Percentiles rank a stretch among this genome's conserved stretches.
Conservation (phyloP, 2,329 filamentous ascomycete genomes). For the Lithohypha guttulata region DNA sequence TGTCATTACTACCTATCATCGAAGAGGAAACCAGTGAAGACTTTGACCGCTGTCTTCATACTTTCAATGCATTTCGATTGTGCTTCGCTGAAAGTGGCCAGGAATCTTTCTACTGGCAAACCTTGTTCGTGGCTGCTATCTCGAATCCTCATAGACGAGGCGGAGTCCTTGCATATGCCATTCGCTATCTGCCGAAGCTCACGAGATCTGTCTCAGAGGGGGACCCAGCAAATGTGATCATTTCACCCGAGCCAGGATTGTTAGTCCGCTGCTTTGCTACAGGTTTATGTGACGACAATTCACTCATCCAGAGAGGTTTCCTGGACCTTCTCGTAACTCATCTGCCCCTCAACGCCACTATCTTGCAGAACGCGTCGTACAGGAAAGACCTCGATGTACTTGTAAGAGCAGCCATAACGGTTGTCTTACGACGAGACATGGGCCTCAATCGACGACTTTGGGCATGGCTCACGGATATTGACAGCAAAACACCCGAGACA, state of each 20-base stretch:
- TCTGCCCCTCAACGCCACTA: slow-evolving; percentile 69
- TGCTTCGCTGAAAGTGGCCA: slow-evolving; percentile 52
- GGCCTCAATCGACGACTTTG: slow-evolving; percentile 89
- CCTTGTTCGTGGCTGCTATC: slow-evolving; percentile 85
- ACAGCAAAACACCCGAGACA: slow-evolving; percentile 26
- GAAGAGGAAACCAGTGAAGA: slow-evolving; percentile 97
- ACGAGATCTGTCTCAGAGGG: slow-evolving; percentile 30
- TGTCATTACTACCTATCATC: slow-evolving; percentile 79
- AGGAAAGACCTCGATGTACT: slow-evolving; percentile 68
- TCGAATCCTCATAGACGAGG: slow-evolving; percentile 76
- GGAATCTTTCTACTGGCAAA: slow-evolving; percentile 96
- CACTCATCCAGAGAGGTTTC: slow-evolving; percentile 88
- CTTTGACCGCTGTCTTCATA: slow-evolving; percentile 73
- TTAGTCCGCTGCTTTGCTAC: slow-evolving; percentile 85
- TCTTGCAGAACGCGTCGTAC: slow-evolving; percentile 66
- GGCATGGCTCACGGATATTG: slow-evolving; percentile 88
- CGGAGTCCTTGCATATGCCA: slow-evolving; percentile 78
- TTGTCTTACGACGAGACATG: slow-evolving; percentile 88
- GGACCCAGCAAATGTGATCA: slow-evolving; percentile 34
- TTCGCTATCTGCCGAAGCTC: slow-evolving; percentile 65
- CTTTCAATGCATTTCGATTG: slow-evolving; percentile 67
- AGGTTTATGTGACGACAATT: slow-evolving; percentile 73
- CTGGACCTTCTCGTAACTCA: slow-evolving; percentile 86
- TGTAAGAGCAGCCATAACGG: slow-evolving; percentile 70
- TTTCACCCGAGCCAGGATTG: slow-evolving; percentile 83